Evolutionary conservation across 768 basidiomycete species (phyloP).

Genomic region (Clitopilus passeckerianus): DNA sequence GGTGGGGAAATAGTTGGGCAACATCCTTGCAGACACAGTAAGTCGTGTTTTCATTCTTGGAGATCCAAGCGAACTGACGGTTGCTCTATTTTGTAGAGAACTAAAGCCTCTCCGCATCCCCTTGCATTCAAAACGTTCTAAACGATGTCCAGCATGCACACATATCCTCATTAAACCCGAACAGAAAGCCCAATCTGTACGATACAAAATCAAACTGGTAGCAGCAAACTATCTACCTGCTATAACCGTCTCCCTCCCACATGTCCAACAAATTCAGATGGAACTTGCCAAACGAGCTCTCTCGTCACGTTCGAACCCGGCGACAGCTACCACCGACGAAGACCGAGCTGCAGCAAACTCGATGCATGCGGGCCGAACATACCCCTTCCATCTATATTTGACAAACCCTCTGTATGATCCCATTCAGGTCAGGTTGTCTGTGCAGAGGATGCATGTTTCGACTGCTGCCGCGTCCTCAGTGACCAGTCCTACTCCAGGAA

Average conservation of each 20-base stretch:
- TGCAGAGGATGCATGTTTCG: slow-evolving; percentile 61
- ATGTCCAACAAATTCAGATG: slow-evolving; percentile 35
- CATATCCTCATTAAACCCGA: slow-evolving; percentile 99
- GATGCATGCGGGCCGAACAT: slow-evolving; percentile 75
- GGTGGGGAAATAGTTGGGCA: slow-evolving; percentile 81
- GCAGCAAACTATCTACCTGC: slow-evolving; percentile 92
- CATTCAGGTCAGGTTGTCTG: slow-evolving; percentile 85
- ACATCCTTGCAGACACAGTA: slow-evolving; percentile 61
- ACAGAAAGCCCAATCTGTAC: slow-evolving; percentile 89
- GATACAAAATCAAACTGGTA: slow-evolving; percentile 97
- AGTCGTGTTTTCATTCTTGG: slow-evolving; percentile 10
- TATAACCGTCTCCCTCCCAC: slow-evolving; percentile 69
- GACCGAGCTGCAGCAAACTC: slow-evolving; percentile 25
- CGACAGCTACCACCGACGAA: slow-evolving; percentile 34
- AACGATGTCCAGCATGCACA: slow-evolving; percentile 90
- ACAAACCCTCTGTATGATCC: slow-evolving; percentile 96
- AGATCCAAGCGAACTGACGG: not conserved
- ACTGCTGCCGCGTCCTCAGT: slow-evolving; percentile 22
- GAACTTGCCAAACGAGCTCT: slow-evolving; percentile 38
- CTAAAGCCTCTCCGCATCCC: slow-evolving; percentile 88
- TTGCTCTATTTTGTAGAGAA: slow-evolving; percentile 45
- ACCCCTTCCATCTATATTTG: slow-evolving; percentile 84
- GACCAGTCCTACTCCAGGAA: slow-evolving; percentile 7
- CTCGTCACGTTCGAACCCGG: slow-evolving; percentile 25
- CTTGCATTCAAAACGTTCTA: slow-evolving; percentile 89